Conservation (phyloP, 306 rosid species). For the Morella rubra region DNA sequence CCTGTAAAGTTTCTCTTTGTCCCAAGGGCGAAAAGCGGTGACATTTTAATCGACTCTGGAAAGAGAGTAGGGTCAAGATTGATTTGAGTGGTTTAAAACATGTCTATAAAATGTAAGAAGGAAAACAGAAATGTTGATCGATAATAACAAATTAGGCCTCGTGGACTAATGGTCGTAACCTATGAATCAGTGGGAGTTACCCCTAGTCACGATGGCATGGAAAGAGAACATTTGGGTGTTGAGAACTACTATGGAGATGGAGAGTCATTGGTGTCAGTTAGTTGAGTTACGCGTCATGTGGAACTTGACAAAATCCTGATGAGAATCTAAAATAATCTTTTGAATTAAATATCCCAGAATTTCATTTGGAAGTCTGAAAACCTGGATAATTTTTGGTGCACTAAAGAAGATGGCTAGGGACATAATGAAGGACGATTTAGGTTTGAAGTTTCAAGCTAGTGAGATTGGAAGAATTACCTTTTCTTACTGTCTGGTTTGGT, state of each 20-base stretch:
- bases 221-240: background rate
- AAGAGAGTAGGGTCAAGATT: too few species aligned
- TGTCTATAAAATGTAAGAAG: too few species aligned
- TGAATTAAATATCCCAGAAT: background rate
- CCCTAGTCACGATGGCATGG: background rate
- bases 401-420: background rate
- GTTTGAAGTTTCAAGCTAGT: background rate
- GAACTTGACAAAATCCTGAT: background rate
- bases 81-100: background rate
- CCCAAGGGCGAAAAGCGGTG: background rate
- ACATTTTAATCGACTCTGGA: background rate
- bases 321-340: background rate
- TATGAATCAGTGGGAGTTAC: background rate
- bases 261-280: background rate
- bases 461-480: background rate
- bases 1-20: background rate
- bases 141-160: background rate
- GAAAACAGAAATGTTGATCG: too few species aligned
- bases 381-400: background rate
- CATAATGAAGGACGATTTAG: background rate
- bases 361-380: background rate
- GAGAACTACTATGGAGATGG: constrained; percentile 1
- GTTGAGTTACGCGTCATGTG: background rate
- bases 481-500: too few species aligned
- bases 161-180: background rate